Evolutionary conservation across 306 rosid genomes (phyloP).

Genomic region (Senna tora): DNA sequence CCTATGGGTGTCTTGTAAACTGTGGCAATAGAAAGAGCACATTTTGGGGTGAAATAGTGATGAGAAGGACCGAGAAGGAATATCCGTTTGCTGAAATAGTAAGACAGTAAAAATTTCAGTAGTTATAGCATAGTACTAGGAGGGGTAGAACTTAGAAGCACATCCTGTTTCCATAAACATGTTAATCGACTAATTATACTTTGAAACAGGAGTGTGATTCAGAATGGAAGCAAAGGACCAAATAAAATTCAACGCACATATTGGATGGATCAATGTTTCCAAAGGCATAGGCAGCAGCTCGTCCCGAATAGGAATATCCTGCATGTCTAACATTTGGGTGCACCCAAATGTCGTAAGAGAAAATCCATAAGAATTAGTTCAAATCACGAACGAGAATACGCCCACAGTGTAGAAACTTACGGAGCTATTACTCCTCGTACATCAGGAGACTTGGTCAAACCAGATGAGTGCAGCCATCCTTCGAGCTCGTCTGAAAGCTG

Average conservation of each 20-base stretch:
- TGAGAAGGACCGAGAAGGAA: conserved; percentile 99
- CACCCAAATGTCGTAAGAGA: conserved; percentile 1
- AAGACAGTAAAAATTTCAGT: background rate
- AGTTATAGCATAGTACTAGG: background rate
- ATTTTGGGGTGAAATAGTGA: conserved; percentile 83
- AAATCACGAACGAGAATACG: background rate
- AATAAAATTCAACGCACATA: conserved; percentile 56
- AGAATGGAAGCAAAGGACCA: background rate
- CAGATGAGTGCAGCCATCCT: conserved; percentile 63
- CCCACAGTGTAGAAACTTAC: conserved; percentile 44
- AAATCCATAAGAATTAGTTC: background rate
- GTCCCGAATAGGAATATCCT: conserved; percentile 95
- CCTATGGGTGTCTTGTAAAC: conserved; percentile 95
- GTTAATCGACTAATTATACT: background rate
- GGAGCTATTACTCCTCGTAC: conserved; percentile 80
- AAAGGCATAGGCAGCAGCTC: conserved; percentile 96
- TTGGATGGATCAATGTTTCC: conserved; percentile 92
- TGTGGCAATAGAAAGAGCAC: conserved; percentile 90
- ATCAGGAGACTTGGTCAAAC: conserved; percentile 59
- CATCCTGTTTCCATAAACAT: background rate
- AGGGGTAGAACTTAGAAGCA: background rate
- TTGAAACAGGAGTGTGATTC: background rate
- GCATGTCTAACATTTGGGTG: conserved; percentile 76
- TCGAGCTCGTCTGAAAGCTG: conserved; percentile 63
- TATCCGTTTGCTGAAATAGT: conserved; percentile 69